Percentiles rank a stretch among this genome's conserved stretches.
Conservation (phyloP, 257 asterid genomes). For the Primulina eburnea region DNA sequence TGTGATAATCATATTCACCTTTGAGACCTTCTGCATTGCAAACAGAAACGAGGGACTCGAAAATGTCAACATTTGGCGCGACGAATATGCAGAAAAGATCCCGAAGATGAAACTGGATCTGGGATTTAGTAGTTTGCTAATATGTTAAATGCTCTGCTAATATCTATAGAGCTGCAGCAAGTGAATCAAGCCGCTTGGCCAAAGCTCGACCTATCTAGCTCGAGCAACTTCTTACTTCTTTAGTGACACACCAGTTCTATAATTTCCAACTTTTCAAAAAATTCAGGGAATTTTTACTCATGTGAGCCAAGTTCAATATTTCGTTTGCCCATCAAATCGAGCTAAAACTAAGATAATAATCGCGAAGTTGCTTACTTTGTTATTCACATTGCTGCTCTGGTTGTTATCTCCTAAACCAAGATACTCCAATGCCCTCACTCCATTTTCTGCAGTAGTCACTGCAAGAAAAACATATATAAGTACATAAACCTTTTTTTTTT, state of each 20-base stretch:
- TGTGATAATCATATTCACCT: constrained; percentile 61
- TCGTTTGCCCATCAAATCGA: background rate
- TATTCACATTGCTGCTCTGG: constrained; percentile 16
- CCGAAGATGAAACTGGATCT: background rate
- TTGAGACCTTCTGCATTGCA: constrained; percentile 33
- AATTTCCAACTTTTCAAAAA: background rate
- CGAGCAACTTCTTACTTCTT: background rate
- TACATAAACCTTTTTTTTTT: background rate
- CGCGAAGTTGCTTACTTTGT: constrained; percentile 28
- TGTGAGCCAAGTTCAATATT: background rate
- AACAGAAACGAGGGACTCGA: background rate
- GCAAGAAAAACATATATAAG: constrained; percentile 9
- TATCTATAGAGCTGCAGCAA: background rate
- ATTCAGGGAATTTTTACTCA: background rate
- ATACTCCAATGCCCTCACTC: constrained; percentile 57
- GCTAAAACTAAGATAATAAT: background rate
- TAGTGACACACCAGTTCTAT: background rate
- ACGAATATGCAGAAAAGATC: background rate
- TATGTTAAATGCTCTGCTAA: background rate
- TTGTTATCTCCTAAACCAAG: constrained; percentile 39
- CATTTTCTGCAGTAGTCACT: constrained; percentile 70
- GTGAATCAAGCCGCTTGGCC: background rate
- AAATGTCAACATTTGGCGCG: background rate
- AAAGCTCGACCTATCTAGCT: background rate
- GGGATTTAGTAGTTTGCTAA: background rate